Evolutionary conservation across 805 yeast species (phyloP).

Genomic region (Yamadazyma olivae): DNA sequence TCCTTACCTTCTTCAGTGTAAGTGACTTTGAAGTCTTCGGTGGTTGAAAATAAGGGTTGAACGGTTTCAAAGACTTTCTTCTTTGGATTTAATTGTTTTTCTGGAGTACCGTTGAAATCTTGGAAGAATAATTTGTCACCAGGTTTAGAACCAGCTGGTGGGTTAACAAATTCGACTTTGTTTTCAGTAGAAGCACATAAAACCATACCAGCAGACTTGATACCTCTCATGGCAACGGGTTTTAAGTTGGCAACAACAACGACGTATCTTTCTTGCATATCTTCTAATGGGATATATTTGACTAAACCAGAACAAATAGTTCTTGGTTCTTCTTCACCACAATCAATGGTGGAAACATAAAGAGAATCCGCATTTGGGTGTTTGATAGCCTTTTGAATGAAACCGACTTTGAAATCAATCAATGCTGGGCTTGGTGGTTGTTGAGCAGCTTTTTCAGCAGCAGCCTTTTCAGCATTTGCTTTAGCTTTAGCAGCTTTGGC

Average conservation of each 20-base stretch:
- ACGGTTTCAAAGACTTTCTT: slow-evolving; percentile 96
- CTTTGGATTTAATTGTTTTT: slow-evolving; percentile 92
- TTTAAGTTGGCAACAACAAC: slow-evolving; percentile 93
- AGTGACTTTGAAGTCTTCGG: slow-evolving; percentile 69
- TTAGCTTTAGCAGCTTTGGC: slow-evolving; percentile 61
- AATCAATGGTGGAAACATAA: slow-evolving; percentile 93
- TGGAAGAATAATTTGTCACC: slow-evolving; percentile 97
- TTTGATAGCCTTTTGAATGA: slow-evolving; percentile 91
- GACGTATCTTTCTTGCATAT: slow-evolving; percentile 91
- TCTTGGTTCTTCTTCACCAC: slow-evolving; percentile 97
- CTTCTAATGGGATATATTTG: slow-evolving; percentile 83
- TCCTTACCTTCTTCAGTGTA: slow-evolving; percentile 80
- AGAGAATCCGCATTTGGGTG: slow-evolving; percentile 98
- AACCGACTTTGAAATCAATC: slow-evolving; percentile 93
- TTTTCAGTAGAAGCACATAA: slow-evolving; percentile 81
- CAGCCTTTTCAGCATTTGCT: slow-evolving; percentile 49
- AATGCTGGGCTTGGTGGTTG: slow-evolving; percentile 76
- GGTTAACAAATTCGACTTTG: slow-evolving; percentile 86
- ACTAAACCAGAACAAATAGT: slow-evolving; percentile 98
- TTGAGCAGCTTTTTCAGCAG: slow-evolving; percentile 50
- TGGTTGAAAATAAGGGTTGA: slow-evolving; percentile 89
- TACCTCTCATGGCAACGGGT: slow-evolving; percentile 98
- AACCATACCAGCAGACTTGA: slow-evolving; percentile 95
- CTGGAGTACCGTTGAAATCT: slow-evolving; percentile 85
- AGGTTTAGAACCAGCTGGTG: slow-evolving; percentile 88